phyloP scores from a whole-genome alignment of 1,139 yeast species.

The Lodderomyces parapsilosis region DNA sequence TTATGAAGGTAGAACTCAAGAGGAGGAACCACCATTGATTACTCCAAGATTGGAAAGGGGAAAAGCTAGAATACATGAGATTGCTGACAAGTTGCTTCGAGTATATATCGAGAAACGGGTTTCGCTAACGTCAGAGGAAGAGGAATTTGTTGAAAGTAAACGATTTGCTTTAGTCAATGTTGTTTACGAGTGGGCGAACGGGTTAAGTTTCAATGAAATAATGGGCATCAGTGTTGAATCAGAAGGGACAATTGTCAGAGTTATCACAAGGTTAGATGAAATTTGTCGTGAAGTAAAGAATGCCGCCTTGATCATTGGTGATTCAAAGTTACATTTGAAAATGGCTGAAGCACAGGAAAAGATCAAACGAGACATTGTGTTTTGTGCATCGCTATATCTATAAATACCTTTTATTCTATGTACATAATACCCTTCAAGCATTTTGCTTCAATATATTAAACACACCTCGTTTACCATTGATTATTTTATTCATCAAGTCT shows the following conservation, averaged over 20 bases:
- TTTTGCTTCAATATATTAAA: conserved; percentile 14
- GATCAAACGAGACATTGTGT: conserved; percentile 94
- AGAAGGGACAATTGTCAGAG: conserved; percentile 98
- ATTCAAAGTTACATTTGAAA: conserved; percentile 79
- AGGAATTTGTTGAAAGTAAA: conserved; percentile 76
- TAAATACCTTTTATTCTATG: conserved; percentile 25
- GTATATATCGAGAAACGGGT: conserved; percentile 72
- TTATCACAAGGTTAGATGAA: conserved; percentile 90
- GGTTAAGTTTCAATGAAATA: conserved; percentile 85
- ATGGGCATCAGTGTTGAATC: conserved; percentile 87
- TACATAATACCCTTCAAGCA: neutral
- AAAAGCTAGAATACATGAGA: conserved; percentile 63
- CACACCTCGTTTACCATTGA: conserved; percentile 28
- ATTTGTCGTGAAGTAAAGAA: conserved; percentile 92
- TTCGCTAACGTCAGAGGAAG: conserved; percentile 78
- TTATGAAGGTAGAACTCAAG: conserved; percentile 78
- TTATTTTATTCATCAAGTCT: conserved; percentile 22
- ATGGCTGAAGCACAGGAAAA: conserved; percentile 92
- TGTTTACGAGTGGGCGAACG: conserved; percentile 98
- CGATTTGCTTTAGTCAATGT: conserved; percentile 90
- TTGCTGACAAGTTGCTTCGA: conserved; percentile 60
- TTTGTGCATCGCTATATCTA: conserved; percentile 91
- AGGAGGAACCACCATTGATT: conserved; percentile 56
- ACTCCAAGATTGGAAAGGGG: conserved; percentile 89
- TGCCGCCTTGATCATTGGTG: conserved; percentile 94